Evolutionary conservation across 179 eudicot species (phyloP).

Genomic region (Carnegiea gigantea): DNA sequence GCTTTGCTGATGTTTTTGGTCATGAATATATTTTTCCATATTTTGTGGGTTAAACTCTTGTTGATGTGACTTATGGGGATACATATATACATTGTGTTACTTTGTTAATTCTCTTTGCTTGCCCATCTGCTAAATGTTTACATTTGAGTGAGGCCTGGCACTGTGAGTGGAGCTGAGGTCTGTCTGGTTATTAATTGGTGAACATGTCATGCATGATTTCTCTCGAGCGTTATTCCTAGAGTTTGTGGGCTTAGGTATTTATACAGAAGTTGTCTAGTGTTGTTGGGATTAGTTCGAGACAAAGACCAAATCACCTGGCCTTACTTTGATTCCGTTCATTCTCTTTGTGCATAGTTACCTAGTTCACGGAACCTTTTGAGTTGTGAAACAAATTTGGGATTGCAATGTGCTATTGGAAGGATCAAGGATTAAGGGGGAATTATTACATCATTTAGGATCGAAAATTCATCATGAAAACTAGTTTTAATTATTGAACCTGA

Average conservation of each 20-base stretch:
- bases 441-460: too few species aligned
- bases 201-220: not conserved
- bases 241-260: not conserved
- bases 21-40: not conserved
- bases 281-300: not conserved
- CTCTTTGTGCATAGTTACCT: not conserved
- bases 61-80: not conserved
- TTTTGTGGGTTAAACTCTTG: not conserved
- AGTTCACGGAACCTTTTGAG: too few species aligned
- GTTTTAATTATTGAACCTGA: too few species aligned
- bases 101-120: not conserved
- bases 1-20: not conserved
- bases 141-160: not conserved
- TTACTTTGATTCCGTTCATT: too few species aligned
- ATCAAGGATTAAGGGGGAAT: too few species aligned
- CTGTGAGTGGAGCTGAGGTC: not conserved
- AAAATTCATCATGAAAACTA: too few species aligned
- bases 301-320: not conserved
- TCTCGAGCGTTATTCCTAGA: not conserved
- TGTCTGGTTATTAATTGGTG: not conserved
- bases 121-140: not conserved
- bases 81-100: not conserved
- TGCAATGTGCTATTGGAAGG: too few species aligned
- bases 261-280: not conserved
- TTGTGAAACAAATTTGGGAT: too few species aligned